Evolutionary conservation across 108 stramenopile genomes (phyloP).

Genomic region (Mayamaea pseudoterrestris): DNA sequence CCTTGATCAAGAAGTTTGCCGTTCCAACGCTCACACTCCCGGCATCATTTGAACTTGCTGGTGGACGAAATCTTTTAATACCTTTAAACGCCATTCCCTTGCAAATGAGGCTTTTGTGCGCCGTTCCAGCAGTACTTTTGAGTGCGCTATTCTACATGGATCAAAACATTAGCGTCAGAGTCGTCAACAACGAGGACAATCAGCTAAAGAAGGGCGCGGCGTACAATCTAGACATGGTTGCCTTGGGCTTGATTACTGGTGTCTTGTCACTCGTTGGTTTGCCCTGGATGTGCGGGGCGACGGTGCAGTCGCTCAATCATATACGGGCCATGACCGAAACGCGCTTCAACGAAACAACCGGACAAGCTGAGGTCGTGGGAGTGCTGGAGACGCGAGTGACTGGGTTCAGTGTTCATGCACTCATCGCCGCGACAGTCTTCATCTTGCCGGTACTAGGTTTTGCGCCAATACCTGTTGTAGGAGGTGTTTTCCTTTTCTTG

Average conservation of each 20-base stretch:
- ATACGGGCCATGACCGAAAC: constrained; percentile 78
- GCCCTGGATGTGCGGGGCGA: constrained; percentile 98
- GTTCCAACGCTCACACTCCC: constrained; percentile 76
- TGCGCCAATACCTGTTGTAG: constrained; percentile 89
- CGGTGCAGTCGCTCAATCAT: constrained; percentile 91
- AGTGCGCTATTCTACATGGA: constrained; percentile 92
- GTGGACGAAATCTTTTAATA: constrained; percentile 63
- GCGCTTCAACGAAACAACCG: constrained; percentile 60
- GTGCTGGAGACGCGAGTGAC: constrained; percentile 88
- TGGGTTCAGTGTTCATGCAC: constrained; percentile 83
- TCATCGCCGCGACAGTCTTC: constrained; percentile 65
- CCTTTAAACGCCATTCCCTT: constrained; percentile 50
- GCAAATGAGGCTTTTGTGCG: constrained; percentile 52
- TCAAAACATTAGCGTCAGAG: constrained; percentile 89
- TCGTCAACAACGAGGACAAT: constrained; percentile 86
- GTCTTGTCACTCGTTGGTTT: constrained; percentile 75
- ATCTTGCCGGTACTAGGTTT: constrained; percentile 67
- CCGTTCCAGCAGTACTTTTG: constrained; percentile 78
- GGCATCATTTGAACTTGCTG: constrained; percentile 60
- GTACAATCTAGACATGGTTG: constrained; percentile 89
- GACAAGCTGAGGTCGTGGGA: constrained; percentile 52
- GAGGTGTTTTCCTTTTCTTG: constrained; percentile 90
- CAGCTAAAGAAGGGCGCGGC: constrained; percentile 83
- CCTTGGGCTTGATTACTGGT: constrained; percentile 78
- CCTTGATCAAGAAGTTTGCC: constrained; percentile 47